A percentile compares a stretch with the other conserved stretches of the same genome.
Evolutionary conservation across 345 rosid genomes (phyloP).

Genomic region (Viola odorata): DNA sequence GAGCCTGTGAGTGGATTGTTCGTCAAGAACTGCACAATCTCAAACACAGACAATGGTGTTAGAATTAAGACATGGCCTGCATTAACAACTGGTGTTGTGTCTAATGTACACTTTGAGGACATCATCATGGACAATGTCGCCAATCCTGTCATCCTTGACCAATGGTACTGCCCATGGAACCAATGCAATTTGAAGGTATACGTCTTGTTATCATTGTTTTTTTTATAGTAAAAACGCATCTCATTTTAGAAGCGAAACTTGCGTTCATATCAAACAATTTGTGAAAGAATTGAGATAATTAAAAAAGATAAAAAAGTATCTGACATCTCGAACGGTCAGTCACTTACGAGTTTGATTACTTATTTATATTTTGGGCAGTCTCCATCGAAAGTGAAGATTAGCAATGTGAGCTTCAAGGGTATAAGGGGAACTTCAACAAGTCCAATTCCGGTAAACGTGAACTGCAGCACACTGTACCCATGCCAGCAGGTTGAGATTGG

Average conservation of each 20-base stretch:
- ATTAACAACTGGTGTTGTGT: slow-evolving; percentile 24
- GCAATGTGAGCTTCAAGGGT: background rate
- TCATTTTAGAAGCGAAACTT: too few relatives aligned
- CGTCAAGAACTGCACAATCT: slow-evolving; percentile 31
- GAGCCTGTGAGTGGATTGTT: slow-evolving; percentile 39
- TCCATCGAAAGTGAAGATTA: background rate
- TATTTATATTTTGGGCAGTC: too few relatives aligned
- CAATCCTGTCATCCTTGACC: slow-evolving; percentile 49
- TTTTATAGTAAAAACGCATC: too few relatives aligned
- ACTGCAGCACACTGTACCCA: background rate
- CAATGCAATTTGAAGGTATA: slow-evolving; percentile 38
- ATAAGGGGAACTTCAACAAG: background rate
- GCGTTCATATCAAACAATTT: too few relatives aligned
- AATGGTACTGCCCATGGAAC: slow-evolving; percentile 37
- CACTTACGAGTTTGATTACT: too few relatives aligned
- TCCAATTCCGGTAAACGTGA: background rate
- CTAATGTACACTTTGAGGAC: slow-evolving; percentile 40
- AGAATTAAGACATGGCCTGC: slow-evolving; percentile 60
- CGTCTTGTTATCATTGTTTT: too few relatives aligned
- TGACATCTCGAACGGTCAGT: too few relatives aligned
- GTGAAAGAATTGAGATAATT: too few relatives aligned
- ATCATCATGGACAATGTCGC: slow-evolving; percentile 45
- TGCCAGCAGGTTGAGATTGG: background rate
- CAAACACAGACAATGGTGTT: slow-evolving; percentile 42
- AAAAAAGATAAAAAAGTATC: too few relatives aligned